Evolutionary conservation across 2,329 filamentous ascomycete species (phyloP).

Genomic region (Trichophaea hybrida): DNA sequence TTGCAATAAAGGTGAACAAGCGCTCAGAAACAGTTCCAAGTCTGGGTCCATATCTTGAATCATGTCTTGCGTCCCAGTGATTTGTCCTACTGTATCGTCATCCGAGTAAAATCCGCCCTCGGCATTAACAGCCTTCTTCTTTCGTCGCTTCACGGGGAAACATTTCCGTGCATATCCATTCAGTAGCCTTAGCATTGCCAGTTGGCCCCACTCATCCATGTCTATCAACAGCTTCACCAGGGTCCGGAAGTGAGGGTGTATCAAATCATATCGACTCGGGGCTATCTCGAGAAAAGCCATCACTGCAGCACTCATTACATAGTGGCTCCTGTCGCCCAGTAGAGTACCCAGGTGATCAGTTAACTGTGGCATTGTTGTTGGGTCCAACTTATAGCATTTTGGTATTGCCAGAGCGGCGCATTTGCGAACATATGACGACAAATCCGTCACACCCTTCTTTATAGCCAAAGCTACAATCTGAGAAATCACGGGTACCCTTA

Average conservation of each 20-base stretch:
- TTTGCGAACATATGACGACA: slow-evolving; percentile 87
- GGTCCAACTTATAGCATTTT: slow-evolving; percentile 87
- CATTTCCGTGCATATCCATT: slow-evolving; percentile 72
- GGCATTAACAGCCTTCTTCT: slow-evolving; percentile 30
- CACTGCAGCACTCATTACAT: slow-evolving; percentile 87
- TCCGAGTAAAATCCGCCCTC: slow-evolving; percentile 64
- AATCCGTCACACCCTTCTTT: slow-evolving; percentile 82
- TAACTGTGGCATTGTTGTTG: slow-evolving; percentile 68
- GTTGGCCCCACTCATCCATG: slow-evolving; percentile 98
- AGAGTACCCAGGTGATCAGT: slow-evolving; percentile 65
- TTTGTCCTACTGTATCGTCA: slow-evolving; percentile 31
- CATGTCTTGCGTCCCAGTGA: slow-evolving; percentile 39
- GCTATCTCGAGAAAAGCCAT: slow-evolving; percentile 80
- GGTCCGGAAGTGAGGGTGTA: slow-evolving; percentile 77
- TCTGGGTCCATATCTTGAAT: slow-evolving; percentile 60
- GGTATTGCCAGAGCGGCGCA: slow-evolving; percentile 87
- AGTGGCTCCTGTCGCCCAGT: slow-evolving; percentile 84
- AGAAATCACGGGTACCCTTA: slow-evolving; percentile 91
- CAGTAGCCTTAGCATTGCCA: slow-evolving; percentile 70
- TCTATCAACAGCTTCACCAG: slow-evolving; percentile 85
- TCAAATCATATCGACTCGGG: slow-evolving; percentile 69
- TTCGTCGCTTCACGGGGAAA: slow-evolving; percentile 80
- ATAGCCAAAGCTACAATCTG: slow-evolving; percentile 94
- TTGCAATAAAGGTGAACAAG: slow-evolving; percentile 70
- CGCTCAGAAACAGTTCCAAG: slow-evolving; percentile 63